Evolutionary conservation across 768 basidiomycete genomes (phyloP).

Genomic region (Pulveroboletus sp.): DNA sequence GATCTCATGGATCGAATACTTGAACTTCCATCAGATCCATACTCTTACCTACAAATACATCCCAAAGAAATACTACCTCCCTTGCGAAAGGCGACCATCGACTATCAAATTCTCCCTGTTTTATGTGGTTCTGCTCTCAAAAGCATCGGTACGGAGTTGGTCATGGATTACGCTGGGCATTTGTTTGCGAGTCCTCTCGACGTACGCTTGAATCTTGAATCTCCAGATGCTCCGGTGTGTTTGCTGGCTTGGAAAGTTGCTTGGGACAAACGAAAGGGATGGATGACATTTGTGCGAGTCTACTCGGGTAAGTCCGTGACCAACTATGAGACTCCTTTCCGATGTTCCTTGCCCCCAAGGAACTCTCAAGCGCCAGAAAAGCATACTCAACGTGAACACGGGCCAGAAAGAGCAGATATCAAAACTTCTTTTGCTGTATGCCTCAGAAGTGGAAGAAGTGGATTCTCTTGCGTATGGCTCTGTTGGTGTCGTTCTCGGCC

Average conservation of each 20-base stretch:
- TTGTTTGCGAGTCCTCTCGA: constrained; percentile 78
- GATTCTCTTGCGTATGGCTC: constrained; percentile 78
- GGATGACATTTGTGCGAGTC: constrained; percentile 91
- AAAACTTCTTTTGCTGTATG: constrained; percentile 77
- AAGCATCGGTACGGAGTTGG: constrained; percentile 75
- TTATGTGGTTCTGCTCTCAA: constrained; percentile 81
- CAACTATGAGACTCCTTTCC: background rate
- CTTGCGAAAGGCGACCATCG: constrained; percentile 66
- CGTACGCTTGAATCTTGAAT: constrained; percentile 45
- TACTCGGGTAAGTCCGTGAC: constrained; percentile 65
- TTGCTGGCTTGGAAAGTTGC: constrained; percentile 85
- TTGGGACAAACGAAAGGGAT: constrained; percentile 80
- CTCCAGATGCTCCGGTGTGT: constrained; percentile 49
- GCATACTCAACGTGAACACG: constrained; percentile 61
- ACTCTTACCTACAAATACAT: constrained; percentile 64
- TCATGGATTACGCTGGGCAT: constrained; percentile 81
- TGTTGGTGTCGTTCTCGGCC: constrained; percentile 80
- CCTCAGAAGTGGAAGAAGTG: constrained; percentile 72
- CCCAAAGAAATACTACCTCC: constrained; percentile 52
- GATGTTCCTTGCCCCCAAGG: constrained; percentile 35
- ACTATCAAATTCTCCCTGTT: constrained; percentile 69
- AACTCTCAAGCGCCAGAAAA: constrained; percentile 60
- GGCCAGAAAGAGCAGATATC: constrained; percentile 71
- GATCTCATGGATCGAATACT: constrained; percentile 76
- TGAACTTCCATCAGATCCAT: constrained; percentile 50